Evolutionary conservation across 2,329 filamentous ascomycete genomes (phyloP).

Genomic region (Pyrenochaeta sp.): DNA sequence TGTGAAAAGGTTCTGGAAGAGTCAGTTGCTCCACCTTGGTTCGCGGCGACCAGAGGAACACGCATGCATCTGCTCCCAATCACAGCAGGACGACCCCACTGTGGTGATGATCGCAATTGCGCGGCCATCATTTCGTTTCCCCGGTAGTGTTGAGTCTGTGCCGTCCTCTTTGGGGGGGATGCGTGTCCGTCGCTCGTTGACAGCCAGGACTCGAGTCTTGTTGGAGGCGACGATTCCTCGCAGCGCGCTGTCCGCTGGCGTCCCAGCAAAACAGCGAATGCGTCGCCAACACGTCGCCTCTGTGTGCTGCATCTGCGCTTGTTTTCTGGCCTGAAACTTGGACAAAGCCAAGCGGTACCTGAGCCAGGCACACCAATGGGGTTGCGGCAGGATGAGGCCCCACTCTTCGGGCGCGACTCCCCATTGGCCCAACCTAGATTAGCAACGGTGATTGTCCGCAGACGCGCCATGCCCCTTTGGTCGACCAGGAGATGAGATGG

Average conservation of each 20-base stretch:
- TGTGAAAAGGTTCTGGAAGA: conserved; percentile 36
- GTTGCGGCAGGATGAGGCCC: not conserved
- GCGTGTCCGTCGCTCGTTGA: not conserved
- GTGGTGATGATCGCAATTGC: conserved; percentile 41
- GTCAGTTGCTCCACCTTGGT: conserved; percentile 22
- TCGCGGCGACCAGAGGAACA: conserved; percentile 33
- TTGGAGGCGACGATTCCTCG: conserved; percentile 14
- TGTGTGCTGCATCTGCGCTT: not conserved
- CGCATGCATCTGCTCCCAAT: conserved; percentile 26
- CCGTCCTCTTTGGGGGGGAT: not conserved
- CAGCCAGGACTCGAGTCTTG: not conserved
- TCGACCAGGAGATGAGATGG: conserved; percentile 34
- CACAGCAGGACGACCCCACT: conserved; percentile 23
- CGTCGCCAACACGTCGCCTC: conserved; percentile 24
- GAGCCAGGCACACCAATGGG: conserved; percentile 46
- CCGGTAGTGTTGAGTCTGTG: conserved; percentile 8
- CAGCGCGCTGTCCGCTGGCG: conserved; percentile 20
- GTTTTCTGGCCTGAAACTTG: conserved; percentile 23
- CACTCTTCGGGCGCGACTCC: conserved; percentile 25
- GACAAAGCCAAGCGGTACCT: conserved; percentile 30
- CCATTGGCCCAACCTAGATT: conserved; percentile 37
- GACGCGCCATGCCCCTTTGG: conserved; percentile 21
- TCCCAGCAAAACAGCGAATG: conserved; percentile 21
- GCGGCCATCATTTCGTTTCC: conserved; percentile 24
- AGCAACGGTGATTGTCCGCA: conserved; percentile 29